These are phyloP conservation scores for Wickerhamomyces sydowiorum DNA, from an alignment of 805 yeast genomes.

Conservation along the genomic window DNA sequence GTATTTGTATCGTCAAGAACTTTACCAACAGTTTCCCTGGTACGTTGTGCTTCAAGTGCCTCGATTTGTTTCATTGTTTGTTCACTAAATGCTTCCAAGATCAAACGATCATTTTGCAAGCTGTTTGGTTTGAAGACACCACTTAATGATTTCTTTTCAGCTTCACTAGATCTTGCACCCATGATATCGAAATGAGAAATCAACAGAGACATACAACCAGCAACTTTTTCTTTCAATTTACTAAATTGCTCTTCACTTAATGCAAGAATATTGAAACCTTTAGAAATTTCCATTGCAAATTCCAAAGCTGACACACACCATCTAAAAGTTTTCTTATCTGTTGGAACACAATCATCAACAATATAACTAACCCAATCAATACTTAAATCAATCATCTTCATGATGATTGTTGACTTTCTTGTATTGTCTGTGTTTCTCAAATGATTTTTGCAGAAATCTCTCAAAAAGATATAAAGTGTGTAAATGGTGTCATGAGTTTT, in stretches of 20 bases:
- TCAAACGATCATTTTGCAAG: constrained; percentile 47
- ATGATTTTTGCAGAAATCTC: constrained; percentile 76
- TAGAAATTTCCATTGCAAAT: constrained; percentile 91
- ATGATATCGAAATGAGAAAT: constrained; percentile 96
- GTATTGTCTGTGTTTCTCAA: constrained; percentile 57
- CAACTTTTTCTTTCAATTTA: constrained; percentile 71
- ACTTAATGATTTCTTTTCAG: constrained; percentile 47
- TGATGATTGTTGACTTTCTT: constrained; percentile 61
- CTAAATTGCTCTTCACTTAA: constrained; percentile 73
- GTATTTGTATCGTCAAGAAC: constrained; percentile 84
- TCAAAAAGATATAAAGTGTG: constrained; percentile 65
- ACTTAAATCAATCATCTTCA: constrained; percentile 67
- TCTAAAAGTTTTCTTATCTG: constrained; percentile 84
- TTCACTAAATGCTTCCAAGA: constrained; percentile 53
- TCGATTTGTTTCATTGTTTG: constrained; percentile 62
- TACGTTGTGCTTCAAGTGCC: constrained; percentile 50
- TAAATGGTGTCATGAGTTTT: constrained; percentile 76
- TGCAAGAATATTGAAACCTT: constrained; percentile 82
- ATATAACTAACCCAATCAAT: constrained; percentile 91
- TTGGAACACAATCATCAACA: constrained; percentile 91
- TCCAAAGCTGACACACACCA: constrained; percentile 97
- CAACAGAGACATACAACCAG: constrained; percentile 88
- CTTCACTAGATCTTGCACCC: constrained; percentile 84
- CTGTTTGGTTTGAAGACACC: constrained; percentile 33
- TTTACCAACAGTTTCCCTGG: constrained; percentile 59